Conservation (phyloP, 805 yeast genomes). For the Candida krabiensis region DNA sequence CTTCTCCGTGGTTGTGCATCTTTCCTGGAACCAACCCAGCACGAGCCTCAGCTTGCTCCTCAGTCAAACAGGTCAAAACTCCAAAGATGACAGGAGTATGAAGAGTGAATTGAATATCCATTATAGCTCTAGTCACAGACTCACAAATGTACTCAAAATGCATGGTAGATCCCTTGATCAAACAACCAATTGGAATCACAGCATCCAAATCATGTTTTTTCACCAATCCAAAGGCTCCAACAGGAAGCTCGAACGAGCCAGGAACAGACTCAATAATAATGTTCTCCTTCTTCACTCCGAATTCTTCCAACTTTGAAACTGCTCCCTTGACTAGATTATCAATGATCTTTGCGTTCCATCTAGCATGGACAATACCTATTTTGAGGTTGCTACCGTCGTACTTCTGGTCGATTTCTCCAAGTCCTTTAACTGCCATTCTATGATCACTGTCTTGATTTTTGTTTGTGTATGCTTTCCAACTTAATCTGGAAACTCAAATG, state of each 20-base stretch:
- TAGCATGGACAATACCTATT: slow-evolving; percentile 89
- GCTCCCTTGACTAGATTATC: slow-evolving; percentile 82
- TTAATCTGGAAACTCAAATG: no score
- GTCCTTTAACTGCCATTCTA: slow-evolving; percentile 75
- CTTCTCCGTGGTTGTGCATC: slow-evolving; percentile 95
- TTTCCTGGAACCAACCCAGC: slow-evolving; percentile 78
- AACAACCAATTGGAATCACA: slow-evolving; percentile 88
- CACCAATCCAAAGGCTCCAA: slow-evolving; percentile 59
- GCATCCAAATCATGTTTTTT: slow-evolving; percentile 66
- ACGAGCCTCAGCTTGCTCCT: slow-evolving; percentile 89
- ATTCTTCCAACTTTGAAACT: slow-evolving; percentile 49
- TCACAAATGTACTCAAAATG: slow-evolving; percentile 98
- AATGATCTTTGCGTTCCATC: slow-evolving; percentile 86
- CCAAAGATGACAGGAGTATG: slow-evolving; percentile 89
- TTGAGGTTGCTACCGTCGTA: slow-evolving; percentile 61
- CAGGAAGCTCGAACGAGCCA: slow-evolving; percentile 93
- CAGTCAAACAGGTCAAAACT: slow-evolving; percentile 87
- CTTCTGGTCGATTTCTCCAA: slow-evolving; percentile 53
- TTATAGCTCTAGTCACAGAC: slow-evolving; percentile 77
- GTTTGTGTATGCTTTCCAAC: no score
- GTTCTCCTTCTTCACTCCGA: slow-evolving; percentile 76
- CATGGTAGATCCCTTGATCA: slow-evolving; percentile 96
- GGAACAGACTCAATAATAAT: slow-evolving; percentile 86
- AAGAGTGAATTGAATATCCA: slow-evolving; percentile 72
- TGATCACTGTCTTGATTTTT: slow-evolving; percentile 7